A percentile compares a stretch with the other conserved stretches of the same genome.
phyloP scores from a whole-genome alignment of 1,284 basidiomycete species.

The Puccinia brachypodii region DNA sequence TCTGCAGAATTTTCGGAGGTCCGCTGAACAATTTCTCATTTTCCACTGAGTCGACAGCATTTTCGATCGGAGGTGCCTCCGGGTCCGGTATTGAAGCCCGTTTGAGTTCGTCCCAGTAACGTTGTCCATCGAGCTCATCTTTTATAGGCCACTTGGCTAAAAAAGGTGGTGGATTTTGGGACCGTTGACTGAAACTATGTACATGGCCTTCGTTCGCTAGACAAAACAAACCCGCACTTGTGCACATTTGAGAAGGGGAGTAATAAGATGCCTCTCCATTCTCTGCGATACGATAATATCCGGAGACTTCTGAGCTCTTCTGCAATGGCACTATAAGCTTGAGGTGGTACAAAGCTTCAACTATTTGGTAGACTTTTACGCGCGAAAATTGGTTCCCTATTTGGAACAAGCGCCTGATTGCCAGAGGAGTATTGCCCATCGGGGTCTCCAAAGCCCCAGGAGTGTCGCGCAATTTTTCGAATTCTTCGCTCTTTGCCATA shows the following conservation, averaged over 20 bases:
- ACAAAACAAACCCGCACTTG: constrained; percentile 27
- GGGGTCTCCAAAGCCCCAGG: constrained; percentile 61
- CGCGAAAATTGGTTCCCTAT: constrained; percentile 65
- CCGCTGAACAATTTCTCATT: constrained; percentile 1
- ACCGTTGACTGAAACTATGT: constrained; percentile 16
- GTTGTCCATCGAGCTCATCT: constrained; percentile 26
- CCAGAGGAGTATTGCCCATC: constrained; percentile 62
- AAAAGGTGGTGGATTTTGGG: constrained; percentile 26
- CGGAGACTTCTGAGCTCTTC: constrained; percentile 20
- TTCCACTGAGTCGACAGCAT: constrained; percentile 8
- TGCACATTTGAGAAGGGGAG: constrained; percentile 27
- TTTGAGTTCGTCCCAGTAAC: constrained; percentile 37
- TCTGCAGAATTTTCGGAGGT: constrained; percentile 26
- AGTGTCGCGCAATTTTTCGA: constrained; percentile 61
- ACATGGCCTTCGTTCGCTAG: constrained; percentile 30
- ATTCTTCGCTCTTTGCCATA: constrained; percentile 62
- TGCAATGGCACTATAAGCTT: constrained; percentile 64
- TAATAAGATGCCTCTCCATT: constrained; percentile 42
- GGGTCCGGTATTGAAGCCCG: constrained; percentile 42
- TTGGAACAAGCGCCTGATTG: constrained; percentile 62
- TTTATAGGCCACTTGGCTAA: constrained; percentile 40
- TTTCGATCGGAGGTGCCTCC: constrained; percentile 31
- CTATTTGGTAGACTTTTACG: constrained; percentile 64
- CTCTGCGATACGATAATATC: constrained; percentile 21
- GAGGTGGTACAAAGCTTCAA: constrained; percentile 65